Base-by-base conservation (phyloP, 164 flowering plant species). In the Brasenia schreberi region DNA sequence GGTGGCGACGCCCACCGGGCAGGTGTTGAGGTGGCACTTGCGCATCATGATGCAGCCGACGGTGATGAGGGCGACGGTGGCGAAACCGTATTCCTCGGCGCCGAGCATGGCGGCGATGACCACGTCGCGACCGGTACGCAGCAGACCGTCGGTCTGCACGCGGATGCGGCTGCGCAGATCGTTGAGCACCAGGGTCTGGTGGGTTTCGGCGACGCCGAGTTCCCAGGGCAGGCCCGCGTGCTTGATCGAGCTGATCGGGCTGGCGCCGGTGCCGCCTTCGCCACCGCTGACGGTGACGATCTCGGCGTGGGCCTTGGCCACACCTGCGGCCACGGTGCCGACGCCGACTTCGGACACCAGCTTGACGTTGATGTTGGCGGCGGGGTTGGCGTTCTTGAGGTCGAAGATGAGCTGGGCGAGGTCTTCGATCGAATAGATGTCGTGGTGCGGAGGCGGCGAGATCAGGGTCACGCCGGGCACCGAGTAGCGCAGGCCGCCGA, bases 191-290 rank as follows among this genome's bases (percentile, higher is more conserved):
- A 88, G 80, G 64, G 90, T 97, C 96, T 94, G 97, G 74, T 95
- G 94, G 9, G 99, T 81, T 77, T 95, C 99, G 64, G 99, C 81
- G 23, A 95, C 80, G 72, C 99, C 99, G 64, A 95, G 94, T 73
- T 95, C 99, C 99, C 99, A 95, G 67, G 99, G 99, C 74, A 96
- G 96, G 76, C 99, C 99, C 69, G 99, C 99, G 80, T 95, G 97
- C 80, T 95, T 95, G 53, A 95, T 95, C 58, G 97, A 89, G 77
- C 97, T 95, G 65, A 90, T 80, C n/a, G 97, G 97, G 70, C 97
- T 90, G 45, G 99, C 99, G 71, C 99, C 99, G 63, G 99, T 95
- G 65, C 99, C 99, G 58, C 99, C 99, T 78, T 95, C 99, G 78
- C 92, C 97, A 65, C 99, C 99, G 58, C 99, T 94, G 99, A 73